A percentile compares a stretch with the other conserved stretches of the same genome.
These are phyloP conservation scores for Plantago elongata DNA, from an alignment of 257 asterid species.

Conservation along the genomic window DNA sequence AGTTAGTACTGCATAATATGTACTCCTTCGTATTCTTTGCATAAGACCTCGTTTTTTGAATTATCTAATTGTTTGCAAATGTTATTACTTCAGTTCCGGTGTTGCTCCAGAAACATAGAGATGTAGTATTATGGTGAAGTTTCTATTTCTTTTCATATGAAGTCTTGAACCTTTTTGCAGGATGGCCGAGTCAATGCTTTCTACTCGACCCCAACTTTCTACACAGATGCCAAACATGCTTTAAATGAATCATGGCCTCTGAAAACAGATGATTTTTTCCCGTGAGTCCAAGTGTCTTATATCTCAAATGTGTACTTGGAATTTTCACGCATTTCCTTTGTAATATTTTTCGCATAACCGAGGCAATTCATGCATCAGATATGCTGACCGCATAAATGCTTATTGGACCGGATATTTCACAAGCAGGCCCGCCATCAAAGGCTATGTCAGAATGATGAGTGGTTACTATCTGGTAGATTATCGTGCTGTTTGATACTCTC, in stretches of 20 bases:
- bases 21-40: constrained; percentile 2
- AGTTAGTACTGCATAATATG: constrained; percentile 37
- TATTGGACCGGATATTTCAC: constrained; percentile 99
- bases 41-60: neutral
- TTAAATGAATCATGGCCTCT: constrained; percentile 88
- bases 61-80: neutral
- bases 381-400: constrained; percentile 83
- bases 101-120: neutral
- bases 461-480: constrained; percentile 77
- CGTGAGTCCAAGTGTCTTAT: constrained; percentile 49
- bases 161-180: constrained; percentile 34
- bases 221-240: constrained; percentile 87
- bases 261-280: constrained; percentile 80
- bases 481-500: constrained; percentile 16
- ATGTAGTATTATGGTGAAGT: neutral
- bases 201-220: constrained; percentile 87
- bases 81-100: neutral
- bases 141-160: constrained; percentile 10
- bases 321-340: neutral
- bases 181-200: constrained; percentile 99
- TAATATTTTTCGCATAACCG: constrained; percentile 11
- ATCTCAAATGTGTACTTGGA: neutral
- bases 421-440: constrained; percentile 81
- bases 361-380: constrained; percentile 42
- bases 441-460: constrained; percentile 80